Conservation (phyloP, 768 basidiomycete genomes). For the Leccinellum albellum region DNA sequence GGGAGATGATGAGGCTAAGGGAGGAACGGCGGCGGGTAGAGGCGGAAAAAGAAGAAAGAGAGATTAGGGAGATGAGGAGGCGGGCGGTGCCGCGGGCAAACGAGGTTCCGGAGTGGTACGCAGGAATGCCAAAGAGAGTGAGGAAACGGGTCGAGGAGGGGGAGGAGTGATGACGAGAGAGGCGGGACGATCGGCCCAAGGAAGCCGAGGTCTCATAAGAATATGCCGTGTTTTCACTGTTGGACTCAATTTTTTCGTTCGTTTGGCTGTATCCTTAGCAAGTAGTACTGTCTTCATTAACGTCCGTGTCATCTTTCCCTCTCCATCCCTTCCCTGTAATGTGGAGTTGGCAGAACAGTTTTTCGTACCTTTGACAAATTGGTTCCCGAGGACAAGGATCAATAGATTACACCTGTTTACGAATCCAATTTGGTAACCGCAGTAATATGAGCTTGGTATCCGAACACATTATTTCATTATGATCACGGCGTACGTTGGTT, state of each 20-base stretch:
- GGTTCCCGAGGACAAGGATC: background rate
- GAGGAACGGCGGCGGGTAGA: slow-evolving; percentile 46
- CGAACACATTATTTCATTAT: background rate
- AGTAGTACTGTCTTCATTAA: background rate
- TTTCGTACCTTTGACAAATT: background rate
- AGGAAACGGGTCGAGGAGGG: background rate
- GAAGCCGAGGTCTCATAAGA: background rate
- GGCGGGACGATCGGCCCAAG: background rate
- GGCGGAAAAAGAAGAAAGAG: slow-evolving; percentile 56
- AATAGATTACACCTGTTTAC: background rate
- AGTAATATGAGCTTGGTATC: background rate
- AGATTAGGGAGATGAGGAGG: slow-evolving; percentile 58
- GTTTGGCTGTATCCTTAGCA: background rate
- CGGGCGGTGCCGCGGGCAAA: slow-evolving; percentile 65
- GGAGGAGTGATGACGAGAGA: background rate
- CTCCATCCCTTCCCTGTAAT: background rate
- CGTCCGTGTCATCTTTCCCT: background rate
- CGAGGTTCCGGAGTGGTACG: slow-evolving; percentile 76
- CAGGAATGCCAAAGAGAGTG: slow-evolving; percentile 56
- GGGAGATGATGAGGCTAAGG: slow-evolving; percentile 43
- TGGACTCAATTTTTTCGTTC: background rate
- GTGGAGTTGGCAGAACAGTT: background rate
- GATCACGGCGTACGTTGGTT: background rate
- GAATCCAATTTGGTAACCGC: background rate
- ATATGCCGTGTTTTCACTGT: background rate